These are phyloP conservation scores for Rhynchosporium agropyri DNA, from an alignment of 2,329 filamentous ascomycete species.

Conservation along the genomic window DNA sequence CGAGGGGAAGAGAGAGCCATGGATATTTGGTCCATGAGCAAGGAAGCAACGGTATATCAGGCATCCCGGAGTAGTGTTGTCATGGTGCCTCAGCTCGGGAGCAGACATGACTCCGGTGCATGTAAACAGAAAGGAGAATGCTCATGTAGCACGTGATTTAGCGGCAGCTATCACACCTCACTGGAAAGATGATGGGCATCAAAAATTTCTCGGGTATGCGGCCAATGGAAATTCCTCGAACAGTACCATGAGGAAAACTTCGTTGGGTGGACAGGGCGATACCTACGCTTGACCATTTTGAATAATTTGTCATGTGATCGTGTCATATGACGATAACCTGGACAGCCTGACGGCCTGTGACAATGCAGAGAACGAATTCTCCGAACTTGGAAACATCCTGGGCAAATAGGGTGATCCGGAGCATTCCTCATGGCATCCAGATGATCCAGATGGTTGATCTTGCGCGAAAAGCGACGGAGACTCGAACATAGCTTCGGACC, in stretches of 20 bases:
- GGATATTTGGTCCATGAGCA: not conserved
- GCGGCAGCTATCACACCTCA: constrained; percentile 1
- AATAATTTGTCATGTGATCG: constrained; percentile 17
- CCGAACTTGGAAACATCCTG: constrained; percentile 6
- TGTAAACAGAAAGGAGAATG: not conserved
- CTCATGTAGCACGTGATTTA: constrained; percentile 7
- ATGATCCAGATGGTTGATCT: constrained; percentile 25
- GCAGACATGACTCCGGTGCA: not conserved
- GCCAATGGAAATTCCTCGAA: constrained; percentile 12
- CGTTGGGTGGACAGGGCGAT: constrained; percentile 25
- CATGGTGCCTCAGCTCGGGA: not conserved
- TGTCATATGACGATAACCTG: constrained; percentile 19
- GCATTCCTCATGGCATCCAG: constrained; percentile 15
- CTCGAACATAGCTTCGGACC: constrained; percentile 38
- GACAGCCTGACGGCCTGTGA: constrained; percentile 18
- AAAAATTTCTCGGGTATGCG: not conserved
- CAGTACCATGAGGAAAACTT: constrained; percentile 14
- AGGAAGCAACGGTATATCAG: not conserved
- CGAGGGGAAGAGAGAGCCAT: not conserved
- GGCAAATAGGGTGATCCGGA: constrained; percentile 11
- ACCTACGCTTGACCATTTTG: constrained; percentile 28
- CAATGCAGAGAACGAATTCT: constrained; percentile 24
- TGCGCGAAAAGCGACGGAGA: constrained; percentile 33
- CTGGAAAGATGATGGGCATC: constrained; percentile 6
- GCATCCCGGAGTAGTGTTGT: not conserved